These are phyloP conservation scores for Metrosideros polymorpha DNA, from an alignment of 441 rosid species.

Conservation along the genomic window DNA sequence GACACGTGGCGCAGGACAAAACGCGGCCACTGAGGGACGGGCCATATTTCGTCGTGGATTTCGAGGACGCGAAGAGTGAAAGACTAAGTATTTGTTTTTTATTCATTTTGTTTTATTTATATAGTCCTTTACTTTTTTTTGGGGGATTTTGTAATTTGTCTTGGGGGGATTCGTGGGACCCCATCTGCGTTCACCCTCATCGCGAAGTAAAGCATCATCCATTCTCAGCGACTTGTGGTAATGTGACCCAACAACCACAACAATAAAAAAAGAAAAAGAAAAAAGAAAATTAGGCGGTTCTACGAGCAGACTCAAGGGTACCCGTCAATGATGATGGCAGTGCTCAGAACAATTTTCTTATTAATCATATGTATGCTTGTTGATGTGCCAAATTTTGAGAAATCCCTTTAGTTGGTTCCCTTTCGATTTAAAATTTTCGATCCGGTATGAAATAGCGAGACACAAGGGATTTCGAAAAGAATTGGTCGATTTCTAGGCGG, in stretches of 20 bases:
- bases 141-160: not conserved
- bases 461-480: not conserved
- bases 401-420: not conserved
- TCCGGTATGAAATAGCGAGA: not conserved
- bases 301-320: not conserved
- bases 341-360: too few relatives aligned
- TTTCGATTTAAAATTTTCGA: not conserved
- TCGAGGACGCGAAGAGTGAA: not conserved
- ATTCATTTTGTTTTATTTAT: not conserved
- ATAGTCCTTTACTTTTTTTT: not conserved
- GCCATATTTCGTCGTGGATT: not conserved
- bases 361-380: not conserved
- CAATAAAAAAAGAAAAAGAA: not conserved
- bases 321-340: too few relatives aligned
- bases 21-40: not conserved
- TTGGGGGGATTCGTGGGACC: not conserved
- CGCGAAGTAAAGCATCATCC: not conserved
- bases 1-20: not conserved
- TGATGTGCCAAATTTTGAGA: not conserved
- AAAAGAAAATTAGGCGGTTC: not conserved
- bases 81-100: not conserved
- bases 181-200: not conserved
- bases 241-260: too few relatives aligned
- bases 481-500: not conserved
- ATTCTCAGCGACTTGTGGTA: not conserved